These are phyloP conservation scores for Saccharata proteae DNA, from an alignment of 2,329 filamentous ascomycete genomes.

Conservation along the genomic window DNA sequence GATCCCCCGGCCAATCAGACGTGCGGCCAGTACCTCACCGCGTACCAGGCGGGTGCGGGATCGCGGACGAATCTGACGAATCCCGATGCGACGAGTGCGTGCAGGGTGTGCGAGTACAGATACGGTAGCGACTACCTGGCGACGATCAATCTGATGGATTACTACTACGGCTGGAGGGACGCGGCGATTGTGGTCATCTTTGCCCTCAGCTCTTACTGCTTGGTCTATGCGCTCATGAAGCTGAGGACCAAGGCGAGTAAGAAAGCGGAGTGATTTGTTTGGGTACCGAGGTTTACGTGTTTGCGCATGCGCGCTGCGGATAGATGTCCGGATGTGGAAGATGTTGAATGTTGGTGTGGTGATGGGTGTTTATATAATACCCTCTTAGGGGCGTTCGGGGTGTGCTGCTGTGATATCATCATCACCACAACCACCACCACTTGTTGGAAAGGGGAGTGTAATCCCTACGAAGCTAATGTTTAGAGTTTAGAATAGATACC, in stretches of 20 bases:
- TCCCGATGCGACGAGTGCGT: conserved; percentile 43
- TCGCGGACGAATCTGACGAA: conserved; percentile 43
- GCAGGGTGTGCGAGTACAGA: conserved; percentile 49
- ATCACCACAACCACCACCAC: too few relatives aligned
- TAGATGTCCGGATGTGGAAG: too few relatives aligned
- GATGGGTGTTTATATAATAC: too few relatives aligned
- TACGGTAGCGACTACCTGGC: conserved; percentile 47
- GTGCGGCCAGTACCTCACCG: conserved; percentile 45
- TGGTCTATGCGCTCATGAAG: conserved; percentile 34
- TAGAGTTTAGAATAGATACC: too few relatives aligned
- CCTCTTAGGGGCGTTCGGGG: too few relatives aligned
- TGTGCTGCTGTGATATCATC: too few relatives aligned
- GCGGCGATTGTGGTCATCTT: conserved; percentile 48
- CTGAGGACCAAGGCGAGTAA: conserved; percentile 29
- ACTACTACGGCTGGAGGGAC: conserved; percentile 56
- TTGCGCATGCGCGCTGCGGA: too few relatives aligned
- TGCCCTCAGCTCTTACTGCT: conserved; percentile 40
- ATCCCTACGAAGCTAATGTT: too few relatives aligned
- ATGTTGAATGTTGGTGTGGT: too few relatives aligned
- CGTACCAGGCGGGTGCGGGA: conserved; percentile 40
- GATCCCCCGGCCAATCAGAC: conserved; percentile 40
- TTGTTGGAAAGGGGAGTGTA: too few relatives aligned
- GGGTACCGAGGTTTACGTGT: conserved; percentile 12
- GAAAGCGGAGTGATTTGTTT: conserved; percentile 25
- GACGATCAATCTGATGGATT: conserved; percentile 42